These are phyloP conservation scores for Ogataea hybrid DNA, from an alignment of 1,139 yeast genomes.

Conservation along the genomic window DNA sequence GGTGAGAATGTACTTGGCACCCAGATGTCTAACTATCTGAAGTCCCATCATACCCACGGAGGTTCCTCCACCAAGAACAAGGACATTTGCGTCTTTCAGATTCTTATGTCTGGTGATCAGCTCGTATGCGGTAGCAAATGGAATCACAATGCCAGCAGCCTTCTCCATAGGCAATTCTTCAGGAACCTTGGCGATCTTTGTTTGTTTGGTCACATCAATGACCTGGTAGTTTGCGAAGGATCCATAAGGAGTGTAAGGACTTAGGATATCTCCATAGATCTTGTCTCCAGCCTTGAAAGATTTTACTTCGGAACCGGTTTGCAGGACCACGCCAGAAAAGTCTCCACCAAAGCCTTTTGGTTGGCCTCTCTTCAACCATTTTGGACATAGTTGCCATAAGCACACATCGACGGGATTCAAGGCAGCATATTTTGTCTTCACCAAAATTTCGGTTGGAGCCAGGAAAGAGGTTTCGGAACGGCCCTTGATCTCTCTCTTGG, in stretches of 20 bases:
- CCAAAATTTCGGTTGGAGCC: conserved; percentile 45
- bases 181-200: conserved; percentile 47
- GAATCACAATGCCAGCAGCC: conserved; percentile 59
- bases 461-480: conserved; percentile 31
- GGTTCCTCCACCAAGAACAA: conserved; percentile 73
- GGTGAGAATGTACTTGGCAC: conserved; percentile 40
- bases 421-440: conserved; percentile 58
- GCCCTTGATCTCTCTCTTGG: conserved; percentile 14
- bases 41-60: conserved; percentile 64
- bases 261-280: conserved; percentile 55
- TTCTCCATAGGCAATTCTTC: conserved; percentile 44
- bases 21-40: conserved; percentile 53
- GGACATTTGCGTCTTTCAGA: conserved; percentile 33
- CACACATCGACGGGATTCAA: conserved; percentile 70
- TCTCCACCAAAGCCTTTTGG: conserved; percentile 67
- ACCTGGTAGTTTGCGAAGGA: conserved; percentile 51
- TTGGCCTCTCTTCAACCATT: conserved; percentile 35
- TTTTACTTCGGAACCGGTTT: conserved; percentile 49
- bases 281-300: conserved; percentile 52
- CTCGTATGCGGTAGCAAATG: conserved; percentile 36
- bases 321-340: conserved; percentile 60
- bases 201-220: conserved; percentile 38
- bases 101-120: conserved; percentile 29
- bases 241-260: conserved; percentile 45
- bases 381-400: conserved; percentile 29